phyloP scores from a whole-genome alignment of 805 yeast genomes.

The Wickerhamomyces kurtzmanii region DNA sequence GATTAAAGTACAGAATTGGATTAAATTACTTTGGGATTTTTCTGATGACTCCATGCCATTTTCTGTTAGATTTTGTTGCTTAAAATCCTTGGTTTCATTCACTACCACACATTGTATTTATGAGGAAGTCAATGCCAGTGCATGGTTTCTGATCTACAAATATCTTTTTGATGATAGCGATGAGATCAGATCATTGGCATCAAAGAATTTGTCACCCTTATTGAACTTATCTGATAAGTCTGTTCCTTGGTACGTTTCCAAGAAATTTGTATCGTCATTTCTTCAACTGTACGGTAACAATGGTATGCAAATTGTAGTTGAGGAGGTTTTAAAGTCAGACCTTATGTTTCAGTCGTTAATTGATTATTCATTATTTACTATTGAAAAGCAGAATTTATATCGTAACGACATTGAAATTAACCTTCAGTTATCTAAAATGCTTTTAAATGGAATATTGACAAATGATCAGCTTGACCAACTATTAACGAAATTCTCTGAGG shows the following conservation, averaged over 20 bases:
- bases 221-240: constrained; percentile 12
- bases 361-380: constrained; percentile 39
- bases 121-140: constrained; percentile 9
- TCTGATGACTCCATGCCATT: constrained; percentile 34
- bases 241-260: constrained; percentile 25
- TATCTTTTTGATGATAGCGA: constrained; percentile 60
- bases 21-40: constrained; percentile 16
- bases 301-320: constrained; percentile 8
- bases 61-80: constrained; percentile 33
- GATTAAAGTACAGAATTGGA: no score
- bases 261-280: constrained; percentile 12
- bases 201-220: constrained; percentile 26
- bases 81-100: constrained; percentile 30
- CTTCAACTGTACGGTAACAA: no score
- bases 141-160: constrained; percentile 20
- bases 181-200: constrained; percentile 39
- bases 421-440: constrained; percentile 11
- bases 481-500: constrained; percentile 1
- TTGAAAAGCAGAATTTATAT: constrained; percentile 62
- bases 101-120: constrained; percentile 1
- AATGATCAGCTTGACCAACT: not conserved
- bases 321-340: constrained; percentile 6
- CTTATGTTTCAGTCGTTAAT: constrained; percentile 9
- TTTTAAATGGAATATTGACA: constrained; percentile 4
- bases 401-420: constrained; percentile 33